Base-by-base conservation (phyloP, 129 eudicot species). In the Helichrysum umbraculigerum region DNA sequence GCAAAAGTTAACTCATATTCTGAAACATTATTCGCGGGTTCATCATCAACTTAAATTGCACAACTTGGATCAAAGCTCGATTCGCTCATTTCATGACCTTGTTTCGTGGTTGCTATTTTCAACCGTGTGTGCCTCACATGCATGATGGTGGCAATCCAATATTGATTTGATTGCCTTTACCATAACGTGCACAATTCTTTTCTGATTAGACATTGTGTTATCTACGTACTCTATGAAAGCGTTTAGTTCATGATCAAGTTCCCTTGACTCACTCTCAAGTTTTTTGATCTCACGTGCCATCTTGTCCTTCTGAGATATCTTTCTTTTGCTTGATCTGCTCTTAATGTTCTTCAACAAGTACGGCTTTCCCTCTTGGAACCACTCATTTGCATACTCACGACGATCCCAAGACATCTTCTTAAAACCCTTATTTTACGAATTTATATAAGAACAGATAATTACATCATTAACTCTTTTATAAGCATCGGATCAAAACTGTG, bases 311-410 rank as follows among this genome's bases (percentile, higher is more conserved):
- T 34, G 52, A 16, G 68, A 67, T 16, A 25, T 0, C 21, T 22
- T 67, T 52, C 10, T 35, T 25, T 54, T 76, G 57, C 51, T 76
- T 52, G 58, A 52, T 66, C 74, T 52, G 16, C 65, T 76, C 58
- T 66, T 76, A 29, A 54, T 51, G 50, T 76, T 29, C 30, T 51
- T 67, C 10, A 76, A 16, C 67, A 76, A 66, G 32, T 67, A 74
- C 0, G 66, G 73, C 54, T 76, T 42, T 70, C 76, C 82, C 65
- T 70, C 59, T 61, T 78, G 75, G 29, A 78, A 78, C 71, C 71
- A 78, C 51, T 41, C 35, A 61, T 78, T 63, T 60, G 82, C 76
- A 44, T 78, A 78, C 60, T 60, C 77, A 0, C 65, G 82, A 70
- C 54, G 39, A 60, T 78, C 63, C 76, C 64, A 70, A 7, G 76